Evolutionary conservation across 495 filamentous ascomycete species (phyloP), one percentile per base, ranked within the genome.

Genomic region (Darksidea phi): DNA sequence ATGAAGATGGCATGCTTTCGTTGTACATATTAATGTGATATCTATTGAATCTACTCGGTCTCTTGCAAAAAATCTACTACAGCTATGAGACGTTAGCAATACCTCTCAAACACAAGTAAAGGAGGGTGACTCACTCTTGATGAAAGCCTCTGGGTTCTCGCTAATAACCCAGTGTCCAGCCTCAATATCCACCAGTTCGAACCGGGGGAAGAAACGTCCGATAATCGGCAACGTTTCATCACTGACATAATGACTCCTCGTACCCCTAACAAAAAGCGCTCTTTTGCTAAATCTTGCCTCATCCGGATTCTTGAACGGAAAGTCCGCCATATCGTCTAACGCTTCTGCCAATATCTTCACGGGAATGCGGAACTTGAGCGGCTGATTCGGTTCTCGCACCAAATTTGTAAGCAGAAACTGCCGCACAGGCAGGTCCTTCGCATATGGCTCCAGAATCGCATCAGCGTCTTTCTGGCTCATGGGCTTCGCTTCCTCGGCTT

Each of bases 361-460:
- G 0, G 87, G 87, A 3, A 88, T 83, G 8, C 86, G 79, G 66
- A 83, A 84, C 52, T 79, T 72, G 23, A 82, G 70, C 17, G 74
- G 72, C 3, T 73, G 58, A 20, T 77, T 67, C 34, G 78, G 70
- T 13, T 79, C 71, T 11, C 86, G 82, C 54, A 87, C 70, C 11
- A 97, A 78, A 70, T 97, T 97, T n/a, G 90, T 91, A 3, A 98
- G 80, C 18, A 98, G 82, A 74, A 97, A 98, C 71, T 96, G 91
- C 1, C 94, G 88, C 60, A 97, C 87, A 1, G 82, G 75, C 1
- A 92, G 73, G 28, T 86, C 83, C 81, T 84, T 72, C 72, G 95
- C 94, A 70, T 91, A 96, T 0, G 82, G 74, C 34, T 84, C 68
- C 3, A 98, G 78, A 50, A 97, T 94, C 48, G 78, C 74, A 71